Evolutionary conservation across 2,329 filamentous ascomycete genomes (phyloP).

Genomic region (Arthrobotrys musiformis): DNA sequence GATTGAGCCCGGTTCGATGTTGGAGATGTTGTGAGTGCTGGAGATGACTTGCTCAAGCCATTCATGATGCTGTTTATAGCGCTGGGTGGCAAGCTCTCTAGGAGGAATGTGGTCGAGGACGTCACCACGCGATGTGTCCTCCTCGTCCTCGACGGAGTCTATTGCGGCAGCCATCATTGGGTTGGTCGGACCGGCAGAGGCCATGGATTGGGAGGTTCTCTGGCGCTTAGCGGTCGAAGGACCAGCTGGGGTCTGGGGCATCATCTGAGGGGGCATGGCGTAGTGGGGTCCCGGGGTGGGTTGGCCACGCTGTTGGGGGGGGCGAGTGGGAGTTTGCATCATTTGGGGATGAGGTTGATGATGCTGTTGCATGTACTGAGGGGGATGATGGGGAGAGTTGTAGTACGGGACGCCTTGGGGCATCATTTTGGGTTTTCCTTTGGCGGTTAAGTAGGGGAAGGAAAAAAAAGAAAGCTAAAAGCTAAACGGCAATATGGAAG

Average conservation of each 20-base stretch:
- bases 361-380: conserved; percentile 50
- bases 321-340: conserved; percentile 47
- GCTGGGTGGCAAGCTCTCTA: conserved; percentile 83
- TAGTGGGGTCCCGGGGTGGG: conserved; percentile 42
- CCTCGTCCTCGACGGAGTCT: conserved; percentile 78
- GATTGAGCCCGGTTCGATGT: conserved; percentile 77
- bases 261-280: conserved; percentile 45
- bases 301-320: conserved; percentile 31
- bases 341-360: conserved; percentile 37
- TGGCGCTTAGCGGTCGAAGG: conserved; percentile 44
- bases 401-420: conserved; percentile 39
- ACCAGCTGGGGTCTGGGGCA: conserved; percentile 26
- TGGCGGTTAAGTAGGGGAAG: not conserved
- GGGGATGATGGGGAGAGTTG: conserved; percentile 28
- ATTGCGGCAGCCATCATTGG: conserved; percentile 27
- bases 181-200: conserved; percentile 30
- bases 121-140: conserved; percentile 87
- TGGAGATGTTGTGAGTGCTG: conserved; percentile 84
- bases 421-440: conserved; percentile 40
- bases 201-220: conserved; percentile 40
- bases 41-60: conserved; percentile 99
- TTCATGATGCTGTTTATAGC: conserved; percentile 94
- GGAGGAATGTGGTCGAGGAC: conserved; percentile 89
- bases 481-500: not conserved
- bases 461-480: not conserved